Evolutionary conservation across 345 rosid genomes (phyloP).

Genomic region (Trapa bicornis): DNA sequence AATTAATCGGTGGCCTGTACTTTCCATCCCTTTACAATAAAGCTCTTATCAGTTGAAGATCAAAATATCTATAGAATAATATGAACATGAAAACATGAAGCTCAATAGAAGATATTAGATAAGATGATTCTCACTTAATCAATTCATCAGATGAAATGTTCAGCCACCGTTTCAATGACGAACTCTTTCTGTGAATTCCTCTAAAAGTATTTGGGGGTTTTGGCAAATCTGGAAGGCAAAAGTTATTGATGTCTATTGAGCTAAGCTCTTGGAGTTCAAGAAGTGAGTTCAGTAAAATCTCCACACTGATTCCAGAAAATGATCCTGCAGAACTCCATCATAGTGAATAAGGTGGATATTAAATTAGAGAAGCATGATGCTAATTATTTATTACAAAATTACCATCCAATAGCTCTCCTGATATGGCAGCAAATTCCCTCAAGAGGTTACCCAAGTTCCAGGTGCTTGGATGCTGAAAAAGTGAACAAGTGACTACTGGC

Average conservation of each 20-base stretch:
- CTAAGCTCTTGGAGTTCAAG: constrained; percentile 35
- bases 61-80: background rate
- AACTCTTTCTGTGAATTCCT: constrained; percentile 61
- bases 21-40: constrained; percentile 45
- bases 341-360: background rate
- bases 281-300: constrained; percentile 44
- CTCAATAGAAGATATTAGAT: background rate
- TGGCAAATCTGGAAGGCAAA: constrained; percentile 67
- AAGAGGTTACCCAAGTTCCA: constrained; percentile 69
- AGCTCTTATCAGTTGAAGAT: background rate
- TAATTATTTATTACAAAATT: constrained; percentile 14
- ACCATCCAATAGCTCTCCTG: constrained; percentile 61
- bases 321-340: constrained; percentile 28
- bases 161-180: constrained; percentile 73
- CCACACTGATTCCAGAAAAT: constrained; percentile 42
- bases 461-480: constrained; percentile 57
- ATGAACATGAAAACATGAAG: background rate
- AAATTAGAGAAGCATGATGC: constrained; percentile 1
- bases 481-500: constrained; percentile 5
- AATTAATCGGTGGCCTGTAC: constrained; percentile 35
- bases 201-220: constrained; percentile 68
- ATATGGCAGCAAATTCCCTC: constrained; percentile 44
- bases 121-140: constrained; percentile 41
- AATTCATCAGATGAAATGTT: constrained; percentile 76
- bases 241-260: constrained; percentile 38